Conservation (phyloP, 139 green algal genomes). For the Auxenochlorella pyrenoidosa region DNA sequence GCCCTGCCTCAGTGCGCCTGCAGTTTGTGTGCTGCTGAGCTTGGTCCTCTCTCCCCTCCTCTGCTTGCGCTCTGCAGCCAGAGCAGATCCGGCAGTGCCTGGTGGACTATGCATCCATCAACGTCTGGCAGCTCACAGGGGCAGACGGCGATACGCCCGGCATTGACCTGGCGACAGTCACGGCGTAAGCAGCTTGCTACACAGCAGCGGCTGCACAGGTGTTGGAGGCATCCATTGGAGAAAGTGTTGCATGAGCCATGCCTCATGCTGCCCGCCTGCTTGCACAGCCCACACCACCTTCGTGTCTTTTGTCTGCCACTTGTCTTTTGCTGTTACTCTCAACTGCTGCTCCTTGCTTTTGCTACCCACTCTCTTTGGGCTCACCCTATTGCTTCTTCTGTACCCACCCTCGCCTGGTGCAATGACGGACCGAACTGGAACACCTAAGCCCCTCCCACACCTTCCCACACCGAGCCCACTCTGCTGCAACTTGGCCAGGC, state of each 20-base stretch:
- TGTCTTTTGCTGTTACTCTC: background rate
- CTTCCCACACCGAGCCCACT: background rate
- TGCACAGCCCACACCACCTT: background rate
- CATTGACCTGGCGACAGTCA: slow-evolving; percentile 14
- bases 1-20: background rate
- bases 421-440: background rate
- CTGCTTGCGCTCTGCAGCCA: slow-evolving; percentile 30
- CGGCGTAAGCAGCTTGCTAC: background rate
- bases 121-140: slow-evolving; percentile 54
- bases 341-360: background rate
- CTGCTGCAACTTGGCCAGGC: background rate
- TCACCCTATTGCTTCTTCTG: background rate
- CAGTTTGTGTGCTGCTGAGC: background rate
- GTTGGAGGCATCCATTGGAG: background rate
- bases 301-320: background rate
- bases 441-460: background rate
- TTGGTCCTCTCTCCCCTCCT: background rate
- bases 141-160: slow-evolving; percentile 9
- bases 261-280: background rate
- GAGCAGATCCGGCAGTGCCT: slow-evolving; percentile 58
- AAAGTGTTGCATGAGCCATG: background rate
- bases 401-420: background rate
- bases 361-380: too few relatives aligned
- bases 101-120: slow-evolving; percentile 58
- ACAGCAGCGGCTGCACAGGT: background rate